Conservation (phyloP, 2,329 filamentous ascomycete genomes). For the Colletotrichum truncatum region DNA sequence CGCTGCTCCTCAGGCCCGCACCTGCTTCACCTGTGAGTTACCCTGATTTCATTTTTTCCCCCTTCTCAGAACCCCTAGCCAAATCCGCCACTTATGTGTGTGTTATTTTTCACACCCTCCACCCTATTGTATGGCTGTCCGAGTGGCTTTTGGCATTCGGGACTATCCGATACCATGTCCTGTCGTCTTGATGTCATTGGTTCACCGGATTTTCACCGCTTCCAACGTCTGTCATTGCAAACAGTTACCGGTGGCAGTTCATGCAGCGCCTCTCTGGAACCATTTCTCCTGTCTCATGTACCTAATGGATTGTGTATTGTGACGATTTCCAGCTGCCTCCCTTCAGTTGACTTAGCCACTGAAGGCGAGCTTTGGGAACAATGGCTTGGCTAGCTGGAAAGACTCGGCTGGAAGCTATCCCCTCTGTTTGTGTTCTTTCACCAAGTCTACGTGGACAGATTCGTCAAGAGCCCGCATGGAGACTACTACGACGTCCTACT, state of each 20-base stretch:
- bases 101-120: neutral
- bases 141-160: conserved; percentile 18
- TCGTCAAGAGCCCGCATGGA: conserved; percentile 14
- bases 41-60: conserved; percentile 10
- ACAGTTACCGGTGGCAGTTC: conserved; percentile 16
- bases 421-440: no score
- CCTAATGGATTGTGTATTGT: neutral
- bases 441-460: neutral
- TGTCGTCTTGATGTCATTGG: conserved; percentile 12
- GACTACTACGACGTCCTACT: conserved; percentile 24
- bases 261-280: conserved; percentile 3
- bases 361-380: neutral
- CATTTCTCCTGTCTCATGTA: neutral
- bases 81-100: neutral
- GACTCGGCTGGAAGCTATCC: no score
- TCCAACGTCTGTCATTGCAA: neutral
- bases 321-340: neutral
- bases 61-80: neutral
- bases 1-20: conserved; percentile 41
- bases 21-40: conserved; percentile 62
- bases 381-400: no score
- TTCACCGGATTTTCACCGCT: conserved; percentile 9
- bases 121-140: conserved; percentile 5
- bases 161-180: neutral
- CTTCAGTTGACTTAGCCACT: neutral